phyloP scores from a whole-genome alignment of 2,329 filamentous ascomycete genomes.

The Rhynchosporium graminicola region DNA sequence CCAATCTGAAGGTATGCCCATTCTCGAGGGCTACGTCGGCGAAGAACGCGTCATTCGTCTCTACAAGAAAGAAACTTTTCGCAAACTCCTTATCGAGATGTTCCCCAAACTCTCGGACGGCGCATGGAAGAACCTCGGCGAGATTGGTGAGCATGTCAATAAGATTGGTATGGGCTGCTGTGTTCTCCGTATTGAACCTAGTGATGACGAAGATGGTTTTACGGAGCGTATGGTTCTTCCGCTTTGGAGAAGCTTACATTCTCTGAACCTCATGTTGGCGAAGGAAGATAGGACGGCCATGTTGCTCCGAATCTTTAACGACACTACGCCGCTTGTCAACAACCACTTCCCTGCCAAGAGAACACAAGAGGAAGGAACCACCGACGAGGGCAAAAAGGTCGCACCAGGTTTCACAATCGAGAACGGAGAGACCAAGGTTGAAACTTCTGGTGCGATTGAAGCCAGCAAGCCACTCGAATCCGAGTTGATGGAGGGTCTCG shows the following conservation, averaged over 20 bases:
- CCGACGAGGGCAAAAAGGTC: constrained; percentile 5
- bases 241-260: constrained; percentile 89
- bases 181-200: constrained; percentile 80
- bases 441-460: constrained; percentile 31
- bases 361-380: constrained; percentile 21
- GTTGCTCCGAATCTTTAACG: constrained; percentile 88
- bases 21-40: constrained; percentile 88
- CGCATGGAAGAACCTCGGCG: constrained; percentile 74
- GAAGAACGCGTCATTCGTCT: constrained; percentile 73
- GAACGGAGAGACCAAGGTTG: constrained; percentile 32
- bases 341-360: constrained; percentile 42
- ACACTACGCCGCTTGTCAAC: constrained; percentile 77
- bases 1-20: constrained; percentile 89
- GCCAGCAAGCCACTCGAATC: constrained; percentile 24
- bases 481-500: constrained; percentile 19
- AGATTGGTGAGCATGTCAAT: constrained; percentile 81
- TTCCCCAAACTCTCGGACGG: constrained; percentile 84
- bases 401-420: constrained; percentile 29
- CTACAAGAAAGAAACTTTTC: constrained; percentile 76
- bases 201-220: constrained; percentile 61
- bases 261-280: constrained; percentile 94
- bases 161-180: constrained; percentile 89
- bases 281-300: constrained; percentile 95
- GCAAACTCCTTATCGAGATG: constrained; percentile 87
- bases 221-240: constrained; percentile 84